These are phyloP conservation scores for Chaetomium fimeti DNA, from an alignment of 495 filamentous ascomycete species.

Conservation along the genomic window DNA sequence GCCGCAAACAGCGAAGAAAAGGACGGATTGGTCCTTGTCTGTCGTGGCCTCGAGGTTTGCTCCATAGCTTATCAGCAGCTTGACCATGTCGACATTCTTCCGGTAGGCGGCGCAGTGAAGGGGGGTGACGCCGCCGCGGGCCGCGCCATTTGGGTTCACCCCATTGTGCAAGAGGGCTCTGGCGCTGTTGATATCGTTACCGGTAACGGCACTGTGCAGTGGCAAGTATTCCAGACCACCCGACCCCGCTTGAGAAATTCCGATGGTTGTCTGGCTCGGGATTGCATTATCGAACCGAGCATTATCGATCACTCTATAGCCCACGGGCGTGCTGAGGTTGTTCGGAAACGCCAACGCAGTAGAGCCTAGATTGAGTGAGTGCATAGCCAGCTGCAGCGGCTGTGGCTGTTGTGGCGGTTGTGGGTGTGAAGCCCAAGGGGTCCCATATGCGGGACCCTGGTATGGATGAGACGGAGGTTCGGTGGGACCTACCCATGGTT, in stretches of 20 bases:
- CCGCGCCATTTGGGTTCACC: conserved; percentile 11
- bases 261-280: background rate
- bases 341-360: background rate
- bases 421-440: background rate
- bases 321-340: background rate
- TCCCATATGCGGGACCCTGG: background rate
- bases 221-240: conserved; percentile 1
- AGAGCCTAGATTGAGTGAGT: background rate
- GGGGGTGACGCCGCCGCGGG: conserved; percentile 19
- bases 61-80: conserved; percentile 17
- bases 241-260: background rate
- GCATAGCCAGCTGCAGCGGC: background rate
- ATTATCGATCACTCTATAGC: background rate
- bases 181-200: conserved; percentile 1
- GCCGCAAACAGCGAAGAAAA: conserved; percentile 26
- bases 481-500: background rate
- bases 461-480: background rate
- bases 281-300: background rate
- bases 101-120: conserved; percentile 26
- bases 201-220: conserved; percentile 22
- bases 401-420: background rate
- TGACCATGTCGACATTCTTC: conserved; percentile 17
- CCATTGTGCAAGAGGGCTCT: conserved; percentile 1
- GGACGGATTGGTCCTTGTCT: conserved; percentile 17
- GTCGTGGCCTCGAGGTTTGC: conserved; percentile 26